These are phyloP conservation scores for Populus tomentosa DNA, from an alignment of 441 rosid genomes.

Conservation along the genomic window DNA sequence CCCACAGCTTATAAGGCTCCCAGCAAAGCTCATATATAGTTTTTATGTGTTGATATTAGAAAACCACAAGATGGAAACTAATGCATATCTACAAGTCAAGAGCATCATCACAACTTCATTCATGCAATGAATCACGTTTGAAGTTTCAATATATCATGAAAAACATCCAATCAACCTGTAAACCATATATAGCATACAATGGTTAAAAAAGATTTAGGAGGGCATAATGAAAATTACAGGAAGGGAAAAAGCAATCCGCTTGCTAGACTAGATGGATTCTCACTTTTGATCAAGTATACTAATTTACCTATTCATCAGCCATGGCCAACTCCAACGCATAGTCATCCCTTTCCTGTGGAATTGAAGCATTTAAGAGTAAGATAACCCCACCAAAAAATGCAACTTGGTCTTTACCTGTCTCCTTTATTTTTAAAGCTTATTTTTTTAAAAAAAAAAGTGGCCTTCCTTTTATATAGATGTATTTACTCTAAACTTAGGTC, in stretches of 20 bases:
- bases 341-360: constrained; percentile 83
- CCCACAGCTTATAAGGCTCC: too few species aligned
- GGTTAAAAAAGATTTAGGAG: background rate
- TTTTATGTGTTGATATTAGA: too few species aligned
- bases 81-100: too few species aligned
- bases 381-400: background rate
- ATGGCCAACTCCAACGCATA: constrained; percentile 88
- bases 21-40: too few species aligned
- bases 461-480: background rate
- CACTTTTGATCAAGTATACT: background rate
- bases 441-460: too few species aligned
- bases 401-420: background rate
- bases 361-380: constrained; percentile 18
- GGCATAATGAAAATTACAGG: background rate
- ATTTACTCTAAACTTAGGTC: background rate
- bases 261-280: constrained; percentile 17
- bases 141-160: background rate
- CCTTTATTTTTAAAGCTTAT: background rate
- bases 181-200: background rate
- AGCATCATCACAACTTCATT: background rate
- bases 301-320: constrained; percentile 61
- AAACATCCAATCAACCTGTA: background rate
- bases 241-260: constrained; percentile 8
- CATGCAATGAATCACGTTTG: background rate
- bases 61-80: too few species aligned